Conservation (phyloP, 202 grass and related monocot species). For the Brachypodium distachyon region DNA sequence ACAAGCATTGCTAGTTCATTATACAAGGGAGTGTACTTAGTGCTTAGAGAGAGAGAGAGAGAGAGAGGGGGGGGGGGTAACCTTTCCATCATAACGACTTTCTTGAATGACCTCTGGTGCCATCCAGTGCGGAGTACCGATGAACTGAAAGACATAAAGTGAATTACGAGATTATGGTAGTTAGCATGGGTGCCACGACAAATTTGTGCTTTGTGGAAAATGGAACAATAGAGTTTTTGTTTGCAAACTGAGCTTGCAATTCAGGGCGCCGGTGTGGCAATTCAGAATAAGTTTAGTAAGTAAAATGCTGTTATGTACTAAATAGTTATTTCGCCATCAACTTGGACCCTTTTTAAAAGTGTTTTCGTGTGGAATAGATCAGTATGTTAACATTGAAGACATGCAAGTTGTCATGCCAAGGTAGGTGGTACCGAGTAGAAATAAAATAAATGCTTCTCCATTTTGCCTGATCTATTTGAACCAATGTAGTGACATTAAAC, state of each 20-base stretch:
- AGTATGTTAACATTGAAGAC: neutral
- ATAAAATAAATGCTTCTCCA: neutral
- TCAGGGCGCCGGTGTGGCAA: too few species aligned
- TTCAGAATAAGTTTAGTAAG: neutral
- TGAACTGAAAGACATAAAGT: slow-evolving; percentile 71
- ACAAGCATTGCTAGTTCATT: slow-evolving; percentile 4
- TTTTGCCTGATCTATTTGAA: neutral
- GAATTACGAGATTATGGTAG: slow-evolving; percentile 7
- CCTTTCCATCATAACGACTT: slow-evolving; percentile 99
- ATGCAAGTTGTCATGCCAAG: neutral
- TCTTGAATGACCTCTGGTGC: slow-evolving; percentile 99
- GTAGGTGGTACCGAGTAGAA: neutral
- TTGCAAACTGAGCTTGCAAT: too few species aligned
- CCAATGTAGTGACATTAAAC: neutral
- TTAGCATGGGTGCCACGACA: neutral
- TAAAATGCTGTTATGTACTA: neutral
- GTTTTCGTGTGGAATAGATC: neutral
- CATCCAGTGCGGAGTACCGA: slow-evolving; percentile 99
- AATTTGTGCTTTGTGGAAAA: neutral
- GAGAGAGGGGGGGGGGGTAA: neutral
- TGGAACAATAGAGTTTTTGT: neutral
- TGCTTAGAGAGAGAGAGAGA: neutral
- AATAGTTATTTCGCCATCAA: neutral
- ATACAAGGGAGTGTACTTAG: neutral
- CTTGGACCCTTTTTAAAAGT: neutral